Conservation (phyloP, 2,329 filamentous ascomycete species). For the Penicillium sp. region DNA sequence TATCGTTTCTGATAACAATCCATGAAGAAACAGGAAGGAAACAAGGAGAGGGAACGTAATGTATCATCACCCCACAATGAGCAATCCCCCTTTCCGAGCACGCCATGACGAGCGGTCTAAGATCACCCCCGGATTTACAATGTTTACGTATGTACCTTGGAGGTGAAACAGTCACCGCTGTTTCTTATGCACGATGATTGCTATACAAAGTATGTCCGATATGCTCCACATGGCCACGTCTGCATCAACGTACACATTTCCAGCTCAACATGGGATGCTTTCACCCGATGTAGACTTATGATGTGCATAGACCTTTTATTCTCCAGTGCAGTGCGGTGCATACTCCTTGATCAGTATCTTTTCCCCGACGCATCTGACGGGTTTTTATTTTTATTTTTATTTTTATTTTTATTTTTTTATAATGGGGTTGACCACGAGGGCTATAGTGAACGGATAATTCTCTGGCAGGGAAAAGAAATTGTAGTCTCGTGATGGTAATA, state of each 20-base stretch:
- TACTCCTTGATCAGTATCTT: conserved; percentile 7
- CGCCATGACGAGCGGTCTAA: conserved; percentile 20
- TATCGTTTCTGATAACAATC: not conserved
- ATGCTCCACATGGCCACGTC: conserved; percentile 12
- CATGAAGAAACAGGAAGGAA: not conserved
- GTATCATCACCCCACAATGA: conserved; percentile 14
- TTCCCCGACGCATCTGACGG: not conserved
- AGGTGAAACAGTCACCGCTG: conserved; percentile 22
- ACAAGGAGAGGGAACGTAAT: not conserved
- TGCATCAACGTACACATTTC: conserved; percentile 1
- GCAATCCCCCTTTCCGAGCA: conserved; percentile 26
- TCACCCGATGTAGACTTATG: conserved; percentile 17
- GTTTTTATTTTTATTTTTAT: no score
- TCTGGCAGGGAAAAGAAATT: no score
- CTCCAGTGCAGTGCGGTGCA: not conserved
- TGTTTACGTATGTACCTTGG: not conserved
- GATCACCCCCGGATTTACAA: conserved; percentile 18
- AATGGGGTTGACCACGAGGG: not conserved
- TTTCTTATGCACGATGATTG: conserved; percentile 10
- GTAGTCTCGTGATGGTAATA: no score
- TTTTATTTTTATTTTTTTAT: not conserved
- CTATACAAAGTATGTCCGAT: not conserved
- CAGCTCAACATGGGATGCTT: conserved; percentile 15
- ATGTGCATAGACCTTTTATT: not conserved
- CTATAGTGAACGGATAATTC: no score